Conservation (phyloP, 225 moss, liverwort and hornwort species). For the Climacium dendroides region DNA sequence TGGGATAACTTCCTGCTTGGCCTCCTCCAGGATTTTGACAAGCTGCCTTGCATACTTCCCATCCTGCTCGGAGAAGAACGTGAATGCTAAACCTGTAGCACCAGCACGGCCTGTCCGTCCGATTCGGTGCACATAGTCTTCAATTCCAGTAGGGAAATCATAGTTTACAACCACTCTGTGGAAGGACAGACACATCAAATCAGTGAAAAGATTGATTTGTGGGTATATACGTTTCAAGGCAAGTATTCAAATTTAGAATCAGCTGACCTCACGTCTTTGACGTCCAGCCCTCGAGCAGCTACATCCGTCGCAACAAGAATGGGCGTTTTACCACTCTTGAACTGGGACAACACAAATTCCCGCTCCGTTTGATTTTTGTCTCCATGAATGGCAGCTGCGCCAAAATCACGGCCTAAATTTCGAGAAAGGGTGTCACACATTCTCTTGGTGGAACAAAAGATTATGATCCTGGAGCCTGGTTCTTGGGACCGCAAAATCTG, state of each 20-base stretch:
- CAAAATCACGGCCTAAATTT: conserved; percentile 65
- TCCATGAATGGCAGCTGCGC: conserved; percentile 87
- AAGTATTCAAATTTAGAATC: neutral
- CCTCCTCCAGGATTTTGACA: conserved; percentile 85
- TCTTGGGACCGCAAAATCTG: conserved; percentile 81
- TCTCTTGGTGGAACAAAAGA: conserved; percentile 86
- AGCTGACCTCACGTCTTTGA: conserved; percentile 81
- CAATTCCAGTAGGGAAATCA: conserved; percentile 86
- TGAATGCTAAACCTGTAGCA: conserved; percentile 74
- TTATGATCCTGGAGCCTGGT: conserved; percentile 71
- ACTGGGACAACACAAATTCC: conserved; percentile 69
- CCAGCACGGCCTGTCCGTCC: conserved; percentile 93
- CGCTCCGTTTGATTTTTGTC: conserved; percentile 85
- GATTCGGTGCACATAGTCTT: conserved; percentile 90
- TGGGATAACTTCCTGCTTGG: conserved; percentile 61
- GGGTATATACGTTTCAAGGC: neutral
- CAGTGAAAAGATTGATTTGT: neutral
- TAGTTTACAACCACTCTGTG: conserved; percentile 92
- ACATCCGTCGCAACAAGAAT: conserved; percentile 87
- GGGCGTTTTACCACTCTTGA: conserved; percentile 63
- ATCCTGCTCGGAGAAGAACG: conserved; percentile 85
- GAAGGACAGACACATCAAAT: neutral
- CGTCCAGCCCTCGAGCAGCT: conserved; percentile 84
- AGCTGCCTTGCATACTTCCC: conserved; percentile 77
- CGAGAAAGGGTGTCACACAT: conserved; percentile 88